These are phyloP conservation scores for Cordyceps tenuipes DNA, from an alignment of 2,329 filamentous ascomycete genomes.

Conservation along the genomic window DNA sequence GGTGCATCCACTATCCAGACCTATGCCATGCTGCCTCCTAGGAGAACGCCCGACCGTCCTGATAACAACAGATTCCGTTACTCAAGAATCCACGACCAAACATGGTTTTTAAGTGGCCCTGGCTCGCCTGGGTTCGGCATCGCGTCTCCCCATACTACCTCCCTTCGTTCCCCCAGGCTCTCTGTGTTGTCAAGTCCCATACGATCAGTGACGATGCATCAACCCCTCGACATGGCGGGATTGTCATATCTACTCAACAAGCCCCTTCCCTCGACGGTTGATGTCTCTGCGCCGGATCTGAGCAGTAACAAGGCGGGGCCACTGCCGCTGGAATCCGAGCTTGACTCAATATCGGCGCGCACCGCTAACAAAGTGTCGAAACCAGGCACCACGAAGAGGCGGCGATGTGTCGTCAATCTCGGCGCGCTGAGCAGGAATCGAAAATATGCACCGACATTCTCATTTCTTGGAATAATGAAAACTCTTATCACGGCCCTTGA, in stretches of 20 bases:
- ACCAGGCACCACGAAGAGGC: background rate
- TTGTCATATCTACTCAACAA: background rate
- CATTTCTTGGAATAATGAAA: background rate
- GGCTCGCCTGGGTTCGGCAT: background rate
- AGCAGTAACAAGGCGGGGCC: background rate
- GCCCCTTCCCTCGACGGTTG: background rate
- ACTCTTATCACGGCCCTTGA: conserved; percentile 51
- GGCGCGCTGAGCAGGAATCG: background rate
- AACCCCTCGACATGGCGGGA: background rate
- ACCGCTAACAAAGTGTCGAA: background rate
- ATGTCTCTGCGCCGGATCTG: background rate
- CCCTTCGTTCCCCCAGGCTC: background rate
- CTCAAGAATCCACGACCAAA: background rate
- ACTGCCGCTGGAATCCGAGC: background rate
- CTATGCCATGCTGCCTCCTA: background rate
- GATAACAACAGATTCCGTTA: background rate
- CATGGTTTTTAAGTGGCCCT: background rate
- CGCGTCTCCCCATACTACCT: background rate
- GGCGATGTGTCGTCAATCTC: background rate
- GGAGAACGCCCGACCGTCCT: background rate
- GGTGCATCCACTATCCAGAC: background rate
- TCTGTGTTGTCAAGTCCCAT: background rate
- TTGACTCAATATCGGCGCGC: background rate
- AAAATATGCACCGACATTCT: background rate
- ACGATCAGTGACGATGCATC: background rate